A percentile compares a stretch with the other conserved stretches of the same genome.
Conservation (phyloP, 257 asterid genomes). For the Solanum okadae region DNA sequence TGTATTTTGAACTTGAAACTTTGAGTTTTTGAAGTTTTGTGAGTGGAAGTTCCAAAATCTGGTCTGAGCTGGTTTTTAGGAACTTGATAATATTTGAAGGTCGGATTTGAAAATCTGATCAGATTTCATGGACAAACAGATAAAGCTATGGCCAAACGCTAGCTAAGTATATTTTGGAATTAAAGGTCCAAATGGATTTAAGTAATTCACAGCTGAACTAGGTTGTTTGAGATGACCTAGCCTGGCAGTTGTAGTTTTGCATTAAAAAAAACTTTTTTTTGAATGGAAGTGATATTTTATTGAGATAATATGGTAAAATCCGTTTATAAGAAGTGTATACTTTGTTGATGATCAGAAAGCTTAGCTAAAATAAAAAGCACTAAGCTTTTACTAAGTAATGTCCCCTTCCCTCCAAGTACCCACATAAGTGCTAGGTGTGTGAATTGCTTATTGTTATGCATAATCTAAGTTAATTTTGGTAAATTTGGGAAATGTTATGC, state of each 20-base stretch:
- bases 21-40: background rate
- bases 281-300: background rate
- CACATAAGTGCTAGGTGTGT: background rate
- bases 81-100: background rate
- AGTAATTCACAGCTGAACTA: background rate
- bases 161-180: background rate
- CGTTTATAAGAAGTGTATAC: background rate
- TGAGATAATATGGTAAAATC: background rate
- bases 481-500: background rate
- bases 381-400: background rate
- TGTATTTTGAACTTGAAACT: background rate
- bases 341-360: background rate
- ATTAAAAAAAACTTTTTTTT: background rate
- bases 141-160: background rate
- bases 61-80: background rate
- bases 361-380: background rate
- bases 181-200: background rate
- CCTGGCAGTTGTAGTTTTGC: background rate
- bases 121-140: background rate
- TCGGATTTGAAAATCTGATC: background rate
- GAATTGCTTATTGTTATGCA: background rate
- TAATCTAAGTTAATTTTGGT: background rate
- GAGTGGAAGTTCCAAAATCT: background rate
- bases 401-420: background rate
- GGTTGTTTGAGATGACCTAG: background rate